Conservation (phyloP, 2,329 filamentous ascomycete species). For the Shiraia sp. region DNA sequence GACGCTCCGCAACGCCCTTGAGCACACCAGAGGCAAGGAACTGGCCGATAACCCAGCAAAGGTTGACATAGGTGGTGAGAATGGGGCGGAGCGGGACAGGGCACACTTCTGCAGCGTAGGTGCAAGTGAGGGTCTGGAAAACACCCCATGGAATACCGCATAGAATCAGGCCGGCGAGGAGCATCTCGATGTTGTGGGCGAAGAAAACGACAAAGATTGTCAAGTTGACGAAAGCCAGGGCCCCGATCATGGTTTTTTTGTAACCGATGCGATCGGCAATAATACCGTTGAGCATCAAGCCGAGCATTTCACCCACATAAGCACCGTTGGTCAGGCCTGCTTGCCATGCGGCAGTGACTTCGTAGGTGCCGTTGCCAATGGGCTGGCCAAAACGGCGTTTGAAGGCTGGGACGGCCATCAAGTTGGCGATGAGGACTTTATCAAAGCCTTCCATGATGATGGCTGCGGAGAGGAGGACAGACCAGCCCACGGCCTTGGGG, state of each 20-base stretch:
- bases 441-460: slow-evolving; percentile 94
- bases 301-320: slow-evolving; percentile 50
- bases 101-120: slow-evolving; percentile 63
- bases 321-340: slow-evolving; percentile 52
- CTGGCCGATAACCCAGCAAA: slow-evolving; percentile 76
- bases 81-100: slow-evolving; percentile 68
- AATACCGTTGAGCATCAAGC: slow-evolving; percentile 51
- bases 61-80: slow-evolving; percentile 69
- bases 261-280: slow-evolving; percentile 50
- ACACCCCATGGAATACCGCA: slow-evolving; percentile 53
- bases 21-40: slow-evolving; percentile 73
- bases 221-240: slow-evolving; percentile 31
- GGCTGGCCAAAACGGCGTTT: slow-evolving; percentile 48
- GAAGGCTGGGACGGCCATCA: slow-evolving; percentile 60
- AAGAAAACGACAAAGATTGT: slow-evolving; percentile 45
- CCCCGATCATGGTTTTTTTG: slow-evolving; percentile 44
- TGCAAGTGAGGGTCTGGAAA: slow-evolving; percentile 53
- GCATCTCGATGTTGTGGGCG: slow-evolving; percentile 54
- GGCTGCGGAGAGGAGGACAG: slow-evolving; percentile 79
- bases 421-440: slow-evolving; percentile 77
- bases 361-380: slow-evolving; percentile 42
- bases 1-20: slow-evolving; percentile 65
- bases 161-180: slow-evolving; percentile 62
- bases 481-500: slow-evolving; percentile 84
- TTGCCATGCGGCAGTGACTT: slow-evolving; percentile 53